These are phyloP conservation scores for Jaminaea rosea DNA, from an alignment of 1,284 basidiomycete species.

Conservation along the genomic window DNA sequence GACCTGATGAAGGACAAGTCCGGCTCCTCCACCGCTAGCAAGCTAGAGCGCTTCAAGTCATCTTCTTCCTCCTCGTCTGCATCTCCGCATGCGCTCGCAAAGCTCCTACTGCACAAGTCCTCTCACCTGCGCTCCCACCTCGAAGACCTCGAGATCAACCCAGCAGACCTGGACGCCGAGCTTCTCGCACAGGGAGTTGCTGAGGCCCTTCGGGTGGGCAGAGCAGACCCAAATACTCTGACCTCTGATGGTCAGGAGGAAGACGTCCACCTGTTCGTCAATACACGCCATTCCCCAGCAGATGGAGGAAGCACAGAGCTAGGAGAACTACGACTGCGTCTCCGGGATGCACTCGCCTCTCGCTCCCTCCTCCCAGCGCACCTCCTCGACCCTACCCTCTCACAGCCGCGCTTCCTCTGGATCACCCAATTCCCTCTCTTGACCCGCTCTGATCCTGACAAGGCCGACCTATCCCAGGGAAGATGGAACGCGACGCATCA, in stretches of 20 bases:
- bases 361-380: not conserved
- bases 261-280: slow-evolving; percentile 18
- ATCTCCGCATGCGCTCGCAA: slow-evolving; percentile 18
- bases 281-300: slow-evolving; percentile 15
- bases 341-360: slow-evolving; percentile 54
- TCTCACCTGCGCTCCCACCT: slow-evolving; percentile 12
- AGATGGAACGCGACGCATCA: slow-evolving; percentile 86
- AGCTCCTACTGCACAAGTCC: slow-evolving; percentile 30
- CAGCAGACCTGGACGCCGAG: slow-evolving; percentile 18
- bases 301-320: slow-evolving; percentile 76
- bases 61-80: not conserved
- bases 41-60: slow-evolving; percentile 31
- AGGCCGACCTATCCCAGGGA: slow-evolving; percentile 64
- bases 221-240: not conserved
- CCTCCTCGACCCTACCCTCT: not conserved
- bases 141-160: slow-evolving; percentile 5
- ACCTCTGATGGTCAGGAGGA: slow-evolving; percentile 45
- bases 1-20: slow-evolving; percentile 13
- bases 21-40: not conserved
- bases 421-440: slow-evolving; percentile 92
- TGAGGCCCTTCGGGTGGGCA: slow-evolving; percentile 1
- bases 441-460: slow-evolving; percentile 77
- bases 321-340: slow-evolving; percentile 61
- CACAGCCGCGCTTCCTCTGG: slow-evolving; percentile 82
- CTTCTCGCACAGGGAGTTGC: not conserved